These are phyloP conservation scores for Coemansia guatemalensis DNA, from an alignment of 192 early-diverging fungal species.

Conservation along the genomic window DNA sequence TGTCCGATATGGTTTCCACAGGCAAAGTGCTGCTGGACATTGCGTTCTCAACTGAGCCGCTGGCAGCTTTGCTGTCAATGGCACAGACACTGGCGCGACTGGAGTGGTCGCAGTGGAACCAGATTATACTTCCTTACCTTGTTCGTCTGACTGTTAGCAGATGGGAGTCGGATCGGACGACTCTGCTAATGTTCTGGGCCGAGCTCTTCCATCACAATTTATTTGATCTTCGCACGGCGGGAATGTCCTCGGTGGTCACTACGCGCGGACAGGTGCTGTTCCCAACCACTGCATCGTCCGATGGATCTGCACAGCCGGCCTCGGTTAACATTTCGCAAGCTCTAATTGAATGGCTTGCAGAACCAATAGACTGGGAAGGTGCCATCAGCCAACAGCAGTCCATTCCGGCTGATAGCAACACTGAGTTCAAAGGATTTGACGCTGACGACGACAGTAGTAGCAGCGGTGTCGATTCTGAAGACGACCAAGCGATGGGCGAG, in stretches of 20 bases:
- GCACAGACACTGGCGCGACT: constrained; percentile 66
- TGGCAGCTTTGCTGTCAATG: constrained; percentile 62
- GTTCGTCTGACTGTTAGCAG: constrained; percentile 35
- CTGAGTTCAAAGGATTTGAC: constrained; percentile 28
- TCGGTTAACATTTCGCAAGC: constrained; percentile 8
- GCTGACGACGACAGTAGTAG: background rate
- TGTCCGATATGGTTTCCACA: constrained; percentile 30
- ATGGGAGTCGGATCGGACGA: constrained; percentile 16
- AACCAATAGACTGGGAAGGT: constrained; percentile 27
- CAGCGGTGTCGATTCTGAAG: background rate
- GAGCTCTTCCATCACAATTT: constrained; percentile 29
- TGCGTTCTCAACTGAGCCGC: constrained; percentile 21
- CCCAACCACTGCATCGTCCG: constrained; percentile 4
- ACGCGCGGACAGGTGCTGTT: constrained; percentile 42
- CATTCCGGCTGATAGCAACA: constrained; percentile 20
- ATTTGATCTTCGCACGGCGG: constrained; percentile 6
- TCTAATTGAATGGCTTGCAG: constrained; percentile 34
- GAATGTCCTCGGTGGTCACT: constrained; percentile 30
- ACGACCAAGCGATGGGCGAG: constrained; percentile 5
- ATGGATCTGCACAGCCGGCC: background rate
- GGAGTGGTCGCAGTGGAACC: constrained; percentile 72
- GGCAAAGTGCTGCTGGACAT: constrained; percentile 39
- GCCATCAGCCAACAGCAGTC: constrained; percentile 12
- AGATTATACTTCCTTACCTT: constrained; percentile 73
- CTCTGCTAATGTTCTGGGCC: constrained; percentile 37